Percentiles rank a stretch among this genome's conserved stretches.
These are phyloP conservation scores for Ustilago tritici DNA, from an alignment of 1,284 basidiomycete genomes.

Conservation along the genomic window DNA sequence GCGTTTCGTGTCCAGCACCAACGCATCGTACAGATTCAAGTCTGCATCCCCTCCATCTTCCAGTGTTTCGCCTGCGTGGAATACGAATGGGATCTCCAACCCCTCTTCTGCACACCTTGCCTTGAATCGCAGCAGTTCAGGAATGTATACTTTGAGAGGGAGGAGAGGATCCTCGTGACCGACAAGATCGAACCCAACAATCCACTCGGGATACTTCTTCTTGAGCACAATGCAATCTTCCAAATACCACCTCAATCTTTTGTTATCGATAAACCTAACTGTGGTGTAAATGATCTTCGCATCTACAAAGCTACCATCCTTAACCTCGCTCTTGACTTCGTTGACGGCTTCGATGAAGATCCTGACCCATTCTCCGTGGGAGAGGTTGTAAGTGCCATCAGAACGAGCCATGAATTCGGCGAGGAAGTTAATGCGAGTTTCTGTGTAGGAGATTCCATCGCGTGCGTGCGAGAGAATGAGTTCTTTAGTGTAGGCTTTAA, in stretches of 20 bases:
- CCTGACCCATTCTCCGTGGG: conserved; percentile 76
- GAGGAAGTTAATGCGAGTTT: conserved; percentile 78
- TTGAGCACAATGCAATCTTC: conserved; percentile 81
- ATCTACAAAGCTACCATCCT: conserved; percentile 35
- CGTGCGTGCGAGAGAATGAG: conserved; percentile 77
- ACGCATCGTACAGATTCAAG: conserved; percentile 81
- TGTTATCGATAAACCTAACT: conserved; percentile 74
- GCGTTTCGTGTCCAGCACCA: conserved; percentile 80
- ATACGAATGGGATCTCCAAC: conserved; percentile 80
- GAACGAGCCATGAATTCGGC: conserved; percentile 76
- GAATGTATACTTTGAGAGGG: conserved; percentile 77
- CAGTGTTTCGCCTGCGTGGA: conserved; percentile 83
- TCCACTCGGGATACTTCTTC: conserved; percentile 79
- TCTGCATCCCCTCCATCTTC: conserved; percentile 78
- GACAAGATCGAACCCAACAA: conserved; percentile 83
- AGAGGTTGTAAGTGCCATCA: conserved; percentile 75
- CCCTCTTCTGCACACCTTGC: conserved; percentile 75
- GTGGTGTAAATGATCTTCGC: conserved; percentile 75
- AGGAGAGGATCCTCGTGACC: conserved; percentile 78
- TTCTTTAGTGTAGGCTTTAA: conserved; percentile 75
- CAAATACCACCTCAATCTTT: conserved; percentile 77
- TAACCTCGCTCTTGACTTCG: conserved; percentile 69
- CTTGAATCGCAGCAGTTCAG: conserved; percentile 76
- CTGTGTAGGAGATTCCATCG: conserved; percentile 81
- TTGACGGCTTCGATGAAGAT: conserved; percentile 75